phyloP scores from a whole-genome alignment of 2,329 filamentous ascomycete genomes.

The Escovopsis sp. region DNA sequence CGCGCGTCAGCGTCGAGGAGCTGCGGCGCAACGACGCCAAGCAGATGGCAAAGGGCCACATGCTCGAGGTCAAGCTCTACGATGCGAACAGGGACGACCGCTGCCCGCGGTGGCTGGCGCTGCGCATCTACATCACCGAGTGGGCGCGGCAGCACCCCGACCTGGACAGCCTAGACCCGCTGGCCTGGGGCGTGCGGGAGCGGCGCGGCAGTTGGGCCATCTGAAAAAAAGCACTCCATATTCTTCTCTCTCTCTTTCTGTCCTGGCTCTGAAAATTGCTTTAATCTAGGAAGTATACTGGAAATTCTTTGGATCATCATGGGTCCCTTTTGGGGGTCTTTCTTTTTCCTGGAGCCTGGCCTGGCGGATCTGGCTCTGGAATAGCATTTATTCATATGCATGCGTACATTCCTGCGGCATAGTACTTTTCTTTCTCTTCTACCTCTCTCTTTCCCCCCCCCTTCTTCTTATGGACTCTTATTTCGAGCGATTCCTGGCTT shows the following conservation, averaged over 20 bases:
- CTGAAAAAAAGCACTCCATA: slow-evolving; percentile 15
- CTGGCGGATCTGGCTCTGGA: too few relatives aligned
- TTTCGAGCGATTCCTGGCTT: too few relatives aligned
- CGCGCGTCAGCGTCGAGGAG: slow-evolving; percentile 50
- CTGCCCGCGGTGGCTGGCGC: slow-evolving; percentile 62
- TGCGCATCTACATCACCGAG: slow-evolving; percentile 71
- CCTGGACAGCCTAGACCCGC: slow-evolving; percentile 43
- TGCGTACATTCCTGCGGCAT: too few relatives aligned
- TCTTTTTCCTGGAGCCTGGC: too few relatives aligned
- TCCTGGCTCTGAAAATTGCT: not conserved
- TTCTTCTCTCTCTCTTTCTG: not conserved
- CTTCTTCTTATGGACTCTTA: not conserved
- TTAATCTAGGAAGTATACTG: too few relatives aligned
- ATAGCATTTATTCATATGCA: too few relatives aligned
- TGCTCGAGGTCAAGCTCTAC: slow-evolving; percentile 39
- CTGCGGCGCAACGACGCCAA: slow-evolving; percentile 56
- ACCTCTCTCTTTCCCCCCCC: not conserved
- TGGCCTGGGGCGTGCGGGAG: slow-evolving; percentile 54
- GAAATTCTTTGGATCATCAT: too few relatives aligned
- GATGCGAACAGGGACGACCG: slow-evolving; percentile 32
- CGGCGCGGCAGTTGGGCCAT: slow-evolving; percentile 61
- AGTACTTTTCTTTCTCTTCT: not conserved
- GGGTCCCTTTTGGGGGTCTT: too few relatives aligned
- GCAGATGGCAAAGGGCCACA: slow-evolving; percentile 54
- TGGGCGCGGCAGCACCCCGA: slow-evolving; percentile 81